phyloP scores from a whole-genome alignment of 768 basidiomycete species.

The Leccinum arenicola region DNA sequence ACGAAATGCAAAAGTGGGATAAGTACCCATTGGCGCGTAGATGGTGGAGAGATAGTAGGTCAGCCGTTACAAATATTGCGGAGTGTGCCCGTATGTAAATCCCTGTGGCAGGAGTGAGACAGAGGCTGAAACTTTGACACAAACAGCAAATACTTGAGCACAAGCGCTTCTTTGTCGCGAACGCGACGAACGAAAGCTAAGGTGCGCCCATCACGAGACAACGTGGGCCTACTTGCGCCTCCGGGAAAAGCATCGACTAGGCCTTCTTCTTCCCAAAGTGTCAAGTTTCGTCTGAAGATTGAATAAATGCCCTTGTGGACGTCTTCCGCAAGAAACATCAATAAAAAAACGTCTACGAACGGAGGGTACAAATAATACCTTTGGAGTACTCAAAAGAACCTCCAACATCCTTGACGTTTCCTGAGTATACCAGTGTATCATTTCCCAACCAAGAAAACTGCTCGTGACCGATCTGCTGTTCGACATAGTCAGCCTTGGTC shows the following conservation, averaged over 20 bases:
- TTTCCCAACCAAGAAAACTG: constrained; percentile 61
- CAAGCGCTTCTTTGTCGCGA: constrained; percentile 68
- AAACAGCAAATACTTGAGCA: constrained; percentile 53
- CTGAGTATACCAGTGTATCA: constrained; percentile 61
- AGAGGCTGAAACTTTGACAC: background rate
- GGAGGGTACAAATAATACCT: constrained; percentile 38
- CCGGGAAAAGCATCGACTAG: constrained; percentile 60
- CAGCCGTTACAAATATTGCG: constrained; percentile 67
- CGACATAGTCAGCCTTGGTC: constrained; percentile 54
- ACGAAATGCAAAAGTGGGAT: constrained; percentile 68
- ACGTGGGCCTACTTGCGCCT: constrained; percentile 70
- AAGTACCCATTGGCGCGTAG: constrained; percentile 78
- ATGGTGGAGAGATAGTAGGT: constrained; percentile 62
- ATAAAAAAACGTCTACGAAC: background rate
- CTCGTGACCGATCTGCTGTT: constrained; percentile 74
- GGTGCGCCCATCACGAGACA: constrained; percentile 65
- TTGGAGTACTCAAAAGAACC: constrained; percentile 60
- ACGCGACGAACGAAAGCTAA: constrained; percentile 74
- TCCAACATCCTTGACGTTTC: constrained; percentile 53
- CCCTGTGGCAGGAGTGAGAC: constrained; percentile 39
- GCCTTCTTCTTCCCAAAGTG: constrained; percentile 46
- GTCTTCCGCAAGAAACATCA: constrained; percentile 37
- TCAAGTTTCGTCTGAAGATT: constrained; percentile 65
- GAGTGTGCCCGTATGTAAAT: constrained; percentile 62
- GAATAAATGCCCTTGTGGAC: constrained; percentile 70